Evolutionary conservation across 2,329 filamentous ascomycete species (phyloP).

Genomic region (Xylariaceae sp.): DNA sequence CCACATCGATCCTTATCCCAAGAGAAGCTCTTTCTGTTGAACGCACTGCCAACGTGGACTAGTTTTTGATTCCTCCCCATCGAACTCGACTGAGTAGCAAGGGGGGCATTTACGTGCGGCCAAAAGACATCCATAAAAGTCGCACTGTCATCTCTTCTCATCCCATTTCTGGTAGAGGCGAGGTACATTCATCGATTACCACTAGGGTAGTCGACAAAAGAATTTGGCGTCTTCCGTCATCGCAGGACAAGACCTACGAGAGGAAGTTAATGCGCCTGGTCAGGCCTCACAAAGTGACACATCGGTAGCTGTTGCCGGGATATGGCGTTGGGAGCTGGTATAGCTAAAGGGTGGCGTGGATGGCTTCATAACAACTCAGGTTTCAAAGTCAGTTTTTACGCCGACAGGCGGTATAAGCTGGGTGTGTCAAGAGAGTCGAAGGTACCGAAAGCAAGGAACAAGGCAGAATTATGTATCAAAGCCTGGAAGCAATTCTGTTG

Average conservation of each 20-base stretch:
- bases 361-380: conserved; percentile 23
- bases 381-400: conserved; percentile 24
- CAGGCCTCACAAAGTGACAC: conserved; percentile 53
- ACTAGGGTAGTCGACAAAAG: conserved; percentile 34
- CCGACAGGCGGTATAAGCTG: conserved; percentile 25
- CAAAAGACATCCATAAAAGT: conserved; percentile 98
- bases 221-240: conserved; percentile 53
- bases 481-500: conserved; percentile 49
- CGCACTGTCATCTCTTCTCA: conserved; percentile 63
- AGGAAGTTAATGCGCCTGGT: conserved; percentile 61
- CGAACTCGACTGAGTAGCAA: conserved; percentile 40
- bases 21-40: conserved; percentile 70
- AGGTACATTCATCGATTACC: conserved; percentile 47
- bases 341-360: conserved; percentile 32
- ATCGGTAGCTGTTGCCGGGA: conserved; percentile 45
- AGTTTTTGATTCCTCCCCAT: conserved; percentile 90
- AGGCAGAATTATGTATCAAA: conserved; percentile 40
- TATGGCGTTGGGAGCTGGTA: conserved; percentile 45
- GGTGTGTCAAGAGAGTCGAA: conserved; percentile 34
- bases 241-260: conserved; percentile 47
- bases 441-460: conserved; percentile 49
- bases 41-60: conserved; percentile 85
- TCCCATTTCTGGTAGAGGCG: conserved; percentile 45
- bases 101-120: conserved; percentile 74
- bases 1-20: conserved; percentile 25